These are phyloP conservation scores for Arabidopsis hybrid DNA, from an alignment of 441 rosid species.

Conservation along the genomic window DNA sequence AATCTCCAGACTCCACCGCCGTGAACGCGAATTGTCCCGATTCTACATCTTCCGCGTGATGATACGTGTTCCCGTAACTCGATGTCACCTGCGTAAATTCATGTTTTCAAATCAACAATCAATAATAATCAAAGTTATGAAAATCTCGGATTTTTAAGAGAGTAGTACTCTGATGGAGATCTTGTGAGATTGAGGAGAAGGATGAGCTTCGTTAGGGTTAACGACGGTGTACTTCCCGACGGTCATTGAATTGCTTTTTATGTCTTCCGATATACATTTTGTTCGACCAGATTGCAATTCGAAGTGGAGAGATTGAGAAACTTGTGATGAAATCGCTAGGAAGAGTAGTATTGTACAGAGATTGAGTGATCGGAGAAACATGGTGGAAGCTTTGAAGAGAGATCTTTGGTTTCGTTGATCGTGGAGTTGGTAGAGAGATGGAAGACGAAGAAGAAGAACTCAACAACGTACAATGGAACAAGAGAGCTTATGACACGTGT, in stretches of 20 bases:
- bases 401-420: neutral
- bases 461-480: neutral
- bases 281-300: slow-evolving; percentile 71
- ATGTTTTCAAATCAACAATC: slow-evolving; percentile 1
- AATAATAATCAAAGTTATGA: neutral
- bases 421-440: slow-evolving; percentile 15
- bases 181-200: slow-evolving; percentile 64
- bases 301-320: slow-evolving; percentile 60
- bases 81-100: slow-evolving; percentile 59
- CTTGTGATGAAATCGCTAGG: slow-evolving; percentile 42
- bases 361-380: slow-evolving; percentile 40
- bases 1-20: slow-evolving; percentile 69
- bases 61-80: slow-evolving; percentile 60
- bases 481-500: slow-evolving; percentile 7
- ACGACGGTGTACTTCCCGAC: slow-evolving; percentile 73
- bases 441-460: neutral
- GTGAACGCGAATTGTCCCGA: slow-evolving; percentile 75
- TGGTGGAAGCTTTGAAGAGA: slow-evolving; percentile 25
- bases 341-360: slow-evolving; percentile 12
- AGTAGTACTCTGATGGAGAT: slow-evolving; percentile 60
- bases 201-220: slow-evolving; percentile 57
- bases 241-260: slow-evolving; percentile 68
- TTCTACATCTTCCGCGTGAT: slow-evolving; percentile 58
- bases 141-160: neutral
- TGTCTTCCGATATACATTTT: slow-evolving; percentile 76